Percentiles rank a stretch among this genome's conserved stretches.
phyloP scores from a whole-genome alignment of 192 early-diverging fungal species.

The Rhizophagus prolifer region DNA sequence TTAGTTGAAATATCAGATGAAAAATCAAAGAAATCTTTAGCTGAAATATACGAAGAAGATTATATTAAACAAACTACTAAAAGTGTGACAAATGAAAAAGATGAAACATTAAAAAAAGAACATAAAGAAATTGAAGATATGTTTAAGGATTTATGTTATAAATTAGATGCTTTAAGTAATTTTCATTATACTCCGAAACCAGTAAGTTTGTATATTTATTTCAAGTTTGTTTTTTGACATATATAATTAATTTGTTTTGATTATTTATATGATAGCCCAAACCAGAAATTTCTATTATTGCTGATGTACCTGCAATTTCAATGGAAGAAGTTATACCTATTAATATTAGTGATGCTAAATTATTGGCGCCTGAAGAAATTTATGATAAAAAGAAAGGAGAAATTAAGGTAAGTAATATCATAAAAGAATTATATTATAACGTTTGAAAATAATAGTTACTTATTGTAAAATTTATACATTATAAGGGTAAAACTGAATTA shows the following conservation, averaged over 20 bases:
- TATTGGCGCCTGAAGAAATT: conserved; percentile 88
- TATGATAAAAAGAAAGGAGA: conserved; percentile 76
- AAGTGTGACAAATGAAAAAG: conserved; percentile 66
- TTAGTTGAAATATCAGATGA: conserved; percentile 82
- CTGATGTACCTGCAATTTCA: conserved; percentile 78
- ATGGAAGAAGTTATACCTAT: conserved; percentile 97
- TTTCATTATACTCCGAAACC: conserved; percentile 91
- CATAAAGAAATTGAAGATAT: conserved; percentile 81
- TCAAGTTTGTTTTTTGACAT: neutral
- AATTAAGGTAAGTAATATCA: conserved; percentile 45
- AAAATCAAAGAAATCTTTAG: conserved; percentile 83
- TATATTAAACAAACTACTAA: conserved; percentile 65
- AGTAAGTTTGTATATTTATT: conserved; percentile 32
- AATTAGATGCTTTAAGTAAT: conserved; percentile 91
- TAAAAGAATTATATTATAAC: neutral
- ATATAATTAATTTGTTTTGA: neutral
- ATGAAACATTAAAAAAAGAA: conserved; percentile 69
- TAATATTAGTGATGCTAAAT: conserved; percentile 74
- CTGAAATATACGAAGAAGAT: conserved; percentile 90
- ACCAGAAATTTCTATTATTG: conserved; percentile 76
- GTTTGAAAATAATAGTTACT: neutral
- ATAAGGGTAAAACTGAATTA: conserved; percentile 69
- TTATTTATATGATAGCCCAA: conserved; percentile 37
- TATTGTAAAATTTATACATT: neutral
- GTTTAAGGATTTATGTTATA: conserved; percentile 75